Evolutionary conservation across 1,139 yeast species (phyloP).

Genomic region (Pichia sp.): DNA sequence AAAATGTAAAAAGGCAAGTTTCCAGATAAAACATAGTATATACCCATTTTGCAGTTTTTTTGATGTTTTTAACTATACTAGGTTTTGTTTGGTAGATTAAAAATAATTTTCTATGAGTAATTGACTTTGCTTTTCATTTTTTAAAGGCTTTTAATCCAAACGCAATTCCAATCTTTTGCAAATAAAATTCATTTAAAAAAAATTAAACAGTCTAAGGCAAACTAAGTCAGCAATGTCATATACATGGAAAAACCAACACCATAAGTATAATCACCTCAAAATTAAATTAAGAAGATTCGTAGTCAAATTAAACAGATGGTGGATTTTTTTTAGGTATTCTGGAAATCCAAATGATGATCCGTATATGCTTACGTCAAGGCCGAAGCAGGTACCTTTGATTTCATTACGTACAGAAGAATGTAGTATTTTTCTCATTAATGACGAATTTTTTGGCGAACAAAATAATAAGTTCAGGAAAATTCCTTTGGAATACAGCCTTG

Average conservation of each 20-base stretch:
- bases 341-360: constrained; percentile 31
- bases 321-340: constrained; percentile 33
- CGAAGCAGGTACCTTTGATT: constrained; percentile 34
- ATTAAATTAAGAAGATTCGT: constrained; percentile 26
- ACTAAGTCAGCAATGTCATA: constrained; percentile 7
- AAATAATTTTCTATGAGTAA: too few species aligned
- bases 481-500: neutral
- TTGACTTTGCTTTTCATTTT: too few species aligned
- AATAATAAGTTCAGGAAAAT: constrained; percentile 6
- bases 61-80: too few species aligned
- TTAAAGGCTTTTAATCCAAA: too few species aligned
- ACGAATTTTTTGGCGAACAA: constrained; percentile 1
- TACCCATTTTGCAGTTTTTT: too few species aligned
- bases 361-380: constrained; percentile 36
- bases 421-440: constrained; percentile 10
- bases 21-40: too few species aligned
- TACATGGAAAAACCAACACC: constrained; percentile 5
- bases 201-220: too few species aligned
- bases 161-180: too few species aligned
- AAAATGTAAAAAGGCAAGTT: too few species aligned
- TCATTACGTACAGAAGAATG: constrained; percentile 29
- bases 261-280: constrained; percentile 2
- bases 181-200: too few species aligned
- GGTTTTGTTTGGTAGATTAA: too few species aligned
- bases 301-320: constrained; percentile 37